Evolutionary conservation across 192 early-diverging fungal genomes (phyloP).

Genomic region (Thamnidium elegans): DNA sequence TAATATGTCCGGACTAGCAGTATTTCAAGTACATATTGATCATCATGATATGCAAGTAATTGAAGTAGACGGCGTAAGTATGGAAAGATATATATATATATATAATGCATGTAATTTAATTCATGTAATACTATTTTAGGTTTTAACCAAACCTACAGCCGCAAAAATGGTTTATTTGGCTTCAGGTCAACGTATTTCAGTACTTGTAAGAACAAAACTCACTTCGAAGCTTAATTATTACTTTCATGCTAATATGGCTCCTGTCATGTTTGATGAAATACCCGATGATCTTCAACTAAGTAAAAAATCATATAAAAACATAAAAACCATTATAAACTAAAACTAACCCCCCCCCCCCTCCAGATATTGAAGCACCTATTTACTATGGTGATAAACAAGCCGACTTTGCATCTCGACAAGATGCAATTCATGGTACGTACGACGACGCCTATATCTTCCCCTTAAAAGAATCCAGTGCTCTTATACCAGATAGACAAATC

Average conservation of each 20-base stretch:
- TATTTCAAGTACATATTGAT: constrained; percentile 78
- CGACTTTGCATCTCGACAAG: constrained; percentile 15
- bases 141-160: constrained; percentile 54
- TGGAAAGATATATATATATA: too few relatives aligned
- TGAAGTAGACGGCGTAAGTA: constrained; percentile 69
- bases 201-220: constrained; percentile 72
- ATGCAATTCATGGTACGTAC: constrained; percentile 24
- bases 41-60: constrained; percentile 75
- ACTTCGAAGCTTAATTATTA: constrained; percentile 60
- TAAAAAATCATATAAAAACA: too few relatives aligned
- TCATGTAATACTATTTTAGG: not conserved
- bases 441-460: constrained; percentile 52
- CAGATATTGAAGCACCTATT: constrained; percentile 58
- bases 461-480: constrained; percentile 36
- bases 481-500: constrained; percentile 46
- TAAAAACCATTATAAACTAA: too few relatives aligned
- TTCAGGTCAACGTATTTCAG: constrained; percentile 76
- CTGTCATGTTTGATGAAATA: constrained; percentile 70
- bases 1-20: constrained; percentile 74
- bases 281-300: constrained; percentile 55
- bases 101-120: not conserved
- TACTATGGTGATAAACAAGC: constrained; percentile 41
- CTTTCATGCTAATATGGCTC: constrained; percentile 74
- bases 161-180: constrained; percentile 58
- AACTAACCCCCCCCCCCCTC: too few relatives aligned